Conservation (phyloP, 768 basidiomycete genomes). For the Phlebiopsis gigantea region DNA sequence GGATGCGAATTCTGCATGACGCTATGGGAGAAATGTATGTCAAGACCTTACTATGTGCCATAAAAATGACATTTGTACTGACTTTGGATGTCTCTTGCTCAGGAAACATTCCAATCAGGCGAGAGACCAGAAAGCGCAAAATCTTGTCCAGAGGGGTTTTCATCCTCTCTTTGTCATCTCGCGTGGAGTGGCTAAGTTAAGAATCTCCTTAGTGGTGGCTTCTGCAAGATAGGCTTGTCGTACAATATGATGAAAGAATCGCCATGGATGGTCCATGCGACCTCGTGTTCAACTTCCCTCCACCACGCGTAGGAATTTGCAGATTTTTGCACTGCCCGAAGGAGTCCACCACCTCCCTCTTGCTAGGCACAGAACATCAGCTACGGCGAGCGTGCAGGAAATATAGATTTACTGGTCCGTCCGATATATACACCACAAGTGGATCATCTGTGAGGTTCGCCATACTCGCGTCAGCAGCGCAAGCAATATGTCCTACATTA, state of each 20-base stretch:
- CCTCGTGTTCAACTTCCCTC: background rate
- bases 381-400: too few relatives aligned
- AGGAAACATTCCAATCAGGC: background rate
- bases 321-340: background rate
- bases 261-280: background rate
- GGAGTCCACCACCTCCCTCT: background rate
- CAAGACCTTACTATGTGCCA: too few relatives aligned
- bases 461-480: background rate
- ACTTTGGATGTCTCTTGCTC: too few relatives aligned
- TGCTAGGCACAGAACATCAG: background rate
- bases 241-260: background rate
- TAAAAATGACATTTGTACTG: background rate
- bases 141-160: background rate
- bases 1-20: background rate
- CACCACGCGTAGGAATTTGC: background rate
- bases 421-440: background rate
- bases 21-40: background rate
- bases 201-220: background rate
- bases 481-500: background rate
- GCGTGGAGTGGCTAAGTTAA: background rate
- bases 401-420: background rate
- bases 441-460: background rate
- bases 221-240: background rate
- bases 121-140: background rate
- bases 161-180: background rate